Evolutionary conservation across 2,329 filamentous ascomycete species (phyloP), one percentile per base, ranked within the genome.

Genomic region (Daldinia sp.): DNA sequence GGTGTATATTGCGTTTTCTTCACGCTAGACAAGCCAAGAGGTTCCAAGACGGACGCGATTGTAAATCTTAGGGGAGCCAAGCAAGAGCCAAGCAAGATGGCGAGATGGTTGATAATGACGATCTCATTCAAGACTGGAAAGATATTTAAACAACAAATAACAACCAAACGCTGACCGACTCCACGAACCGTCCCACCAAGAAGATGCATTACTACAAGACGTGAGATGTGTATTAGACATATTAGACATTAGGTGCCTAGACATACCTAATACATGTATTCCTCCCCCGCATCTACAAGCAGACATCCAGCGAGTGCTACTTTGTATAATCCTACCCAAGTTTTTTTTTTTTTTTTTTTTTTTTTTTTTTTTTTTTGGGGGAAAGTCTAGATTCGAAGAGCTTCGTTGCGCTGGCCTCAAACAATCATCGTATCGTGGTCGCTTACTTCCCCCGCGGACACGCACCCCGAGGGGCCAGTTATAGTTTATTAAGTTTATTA

Each of bases 51-150:
- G 68, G 68, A 59, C 42, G 33, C 58, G 33, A 58, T 61, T 51
- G 26, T 61, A 37, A 61, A 67, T 69, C 51, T 64, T 51, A 57
- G 28, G 26, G 60, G 37, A 41, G 68, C 65, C 60, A 71, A 71
- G 69, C 48, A 42, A 28, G 53, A 62, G 69, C 66, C 66, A 71
- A 71, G 69, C 60, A 60, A 46, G 67, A 67, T 70, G 50, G 62
- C 62, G 65, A 70, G 70, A 70, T 72, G 69, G 69, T 61, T 56
- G 53, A 67, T 6, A 46, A 69, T 60, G 69, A 65, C 63, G 69
- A 71, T 71, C 69, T 37, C 61, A 65, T 71, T 65, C 57, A 51
- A 64, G 23, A 60, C 28, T n/a, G 20, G 44, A 35, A 59, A 65
- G 60, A 37, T 62, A 59, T 60, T 60, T 54, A 41, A 65, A 65